A percentile compares a stretch with the other conserved stretches of the same genome.
These are phyloP conservation scores for Hygrophorus pudorinus DNA, from an alignment of 768 basidiomycete genomes.

Conservation along the genomic window DNA sequence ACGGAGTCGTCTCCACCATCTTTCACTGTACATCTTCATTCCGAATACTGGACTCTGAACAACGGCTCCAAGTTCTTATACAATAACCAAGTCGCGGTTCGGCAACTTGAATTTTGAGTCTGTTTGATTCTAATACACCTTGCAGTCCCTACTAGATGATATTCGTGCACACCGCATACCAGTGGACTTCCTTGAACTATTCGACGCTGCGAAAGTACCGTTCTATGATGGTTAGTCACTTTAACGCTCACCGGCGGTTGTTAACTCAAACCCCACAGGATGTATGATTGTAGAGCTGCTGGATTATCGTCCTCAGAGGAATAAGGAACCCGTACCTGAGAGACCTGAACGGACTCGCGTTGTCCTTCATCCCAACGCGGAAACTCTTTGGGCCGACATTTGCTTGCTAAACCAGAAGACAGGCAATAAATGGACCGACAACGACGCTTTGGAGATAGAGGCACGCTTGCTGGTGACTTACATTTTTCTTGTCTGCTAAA, in stretches of 20 bases:
- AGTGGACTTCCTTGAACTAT: conserved; percentile 74
- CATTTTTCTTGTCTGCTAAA: conserved; percentile 8
- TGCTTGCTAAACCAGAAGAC: conserved; percentile 55
- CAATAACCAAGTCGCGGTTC: conserved; percentile 63
- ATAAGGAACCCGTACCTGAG: conserved; percentile 46
- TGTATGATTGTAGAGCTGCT: conserved; percentile 80
- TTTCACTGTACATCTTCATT: conserved; percentile 68
- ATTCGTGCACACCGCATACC: conserved; percentile 78
- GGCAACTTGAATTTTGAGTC: conserved; percentile 7
- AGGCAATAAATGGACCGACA: conserved; percentile 57
- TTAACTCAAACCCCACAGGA: conserved; percentile 30
- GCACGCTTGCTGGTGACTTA: conserved; percentile 56
- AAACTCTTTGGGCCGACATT: conserved; percentile 73
- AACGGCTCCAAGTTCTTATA: conserved; percentile 75
- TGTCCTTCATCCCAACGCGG: conserved; percentile 67
- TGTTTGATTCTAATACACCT: not conserved
- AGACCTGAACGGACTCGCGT: conserved; percentile 58
- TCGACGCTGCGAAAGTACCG: conserved; percentile 61
- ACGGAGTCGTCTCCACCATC: conserved; percentile 54
- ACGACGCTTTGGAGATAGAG: conserved; percentile 64
- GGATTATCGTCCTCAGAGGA: conserved; percentile 57
- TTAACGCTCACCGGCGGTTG: not conserved
- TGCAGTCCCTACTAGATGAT: conserved; percentile 72
- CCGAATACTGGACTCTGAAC: conserved; percentile 78
- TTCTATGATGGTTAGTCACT: conserved; percentile 69